These are phyloP conservation scores for Juncus effusus DNA, from an alignment of 176 grass and related monocot species.

Conservation along the genomic window DNA sequence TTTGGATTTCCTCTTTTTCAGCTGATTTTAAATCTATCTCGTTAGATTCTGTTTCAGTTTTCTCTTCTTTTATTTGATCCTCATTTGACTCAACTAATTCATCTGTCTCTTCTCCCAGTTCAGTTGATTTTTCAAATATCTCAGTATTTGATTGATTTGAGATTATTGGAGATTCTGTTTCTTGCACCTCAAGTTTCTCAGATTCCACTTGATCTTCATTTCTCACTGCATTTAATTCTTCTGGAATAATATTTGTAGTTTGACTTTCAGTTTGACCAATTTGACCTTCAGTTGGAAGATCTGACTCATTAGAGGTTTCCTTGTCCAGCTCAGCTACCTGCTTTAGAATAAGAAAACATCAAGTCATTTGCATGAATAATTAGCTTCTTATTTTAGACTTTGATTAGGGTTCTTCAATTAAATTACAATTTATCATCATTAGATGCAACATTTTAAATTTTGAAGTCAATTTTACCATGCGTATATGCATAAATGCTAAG, in stretches of 20 bases:
- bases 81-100: constrained; percentile 1
- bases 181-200: constrained; percentile 17
- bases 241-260: neutral
- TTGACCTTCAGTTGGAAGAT: neutral
- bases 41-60: neutral
- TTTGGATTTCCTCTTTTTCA: no score
- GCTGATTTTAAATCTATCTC: no score
- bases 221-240: neutral
- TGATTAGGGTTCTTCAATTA: no score
- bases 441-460: no score
- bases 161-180: constrained; percentile 11
- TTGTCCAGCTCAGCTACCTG: no score
- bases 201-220: constrained; percentile 17
- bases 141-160: neutral
- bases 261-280: neutral
- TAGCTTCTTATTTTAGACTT: no score
- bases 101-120: constrained; percentile 4
- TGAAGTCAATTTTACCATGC: no score
- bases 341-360: no score
- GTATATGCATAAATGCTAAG: no score
- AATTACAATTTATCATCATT: no score
- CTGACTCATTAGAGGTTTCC: no score
- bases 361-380: no score
- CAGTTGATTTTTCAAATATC: neutral
- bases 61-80: constrained; percentile 19